phyloP scores from a whole-genome alignment of 2,329 filamentous ascomycete genomes.

The Aspergillus unguis region DNA sequence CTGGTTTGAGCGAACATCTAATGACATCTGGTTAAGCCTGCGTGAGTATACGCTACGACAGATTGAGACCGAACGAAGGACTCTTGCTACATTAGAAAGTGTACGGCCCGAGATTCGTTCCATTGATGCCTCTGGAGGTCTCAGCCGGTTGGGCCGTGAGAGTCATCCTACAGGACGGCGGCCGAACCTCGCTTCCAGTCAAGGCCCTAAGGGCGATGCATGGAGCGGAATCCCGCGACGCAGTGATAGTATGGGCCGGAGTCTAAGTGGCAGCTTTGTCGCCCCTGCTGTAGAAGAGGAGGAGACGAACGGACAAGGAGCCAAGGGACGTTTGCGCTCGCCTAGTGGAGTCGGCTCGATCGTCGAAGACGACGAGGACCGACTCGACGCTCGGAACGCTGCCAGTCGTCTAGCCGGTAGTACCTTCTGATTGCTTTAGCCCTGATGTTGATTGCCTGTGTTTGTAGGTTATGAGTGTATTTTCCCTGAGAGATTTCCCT shows the following conservation, averaged over 20 bases:
- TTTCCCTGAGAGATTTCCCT: conserved; percentile 33
- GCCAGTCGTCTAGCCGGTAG: conserved; percentile 90
- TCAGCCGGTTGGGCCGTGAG: conserved; percentile 86
- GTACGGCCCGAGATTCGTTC: conserved; percentile 89
- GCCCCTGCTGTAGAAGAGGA: conserved; percentile 63
- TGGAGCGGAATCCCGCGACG: conserved; percentile 92
- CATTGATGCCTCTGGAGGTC: conserved; percentile 85
- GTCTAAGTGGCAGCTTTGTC: conserved; percentile 69
- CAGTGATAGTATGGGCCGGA: conserved; percentile 73
- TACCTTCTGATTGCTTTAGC: conserved; percentile 65
- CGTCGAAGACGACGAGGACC: conserved; percentile 70
- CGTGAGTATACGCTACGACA: conserved; percentile 91
- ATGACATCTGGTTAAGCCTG: conserved; percentile 78
- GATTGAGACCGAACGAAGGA: conserved; percentile 91
- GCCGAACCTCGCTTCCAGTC: conserved; percentile 75
- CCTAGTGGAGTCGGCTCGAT: conserved; percentile 46
- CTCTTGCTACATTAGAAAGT: conserved; percentile 86
- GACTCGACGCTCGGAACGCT: conserved; percentile 91
- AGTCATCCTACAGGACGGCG: conserved; percentile 73
- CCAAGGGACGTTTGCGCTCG: conserved; percentile 46
- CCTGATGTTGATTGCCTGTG: conserved; percentile 3
- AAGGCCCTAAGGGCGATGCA: conserved; percentile 95
- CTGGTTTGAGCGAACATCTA: conserved; percentile 83
- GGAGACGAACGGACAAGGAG: conserved; percentile 47
- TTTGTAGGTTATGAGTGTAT: conserved; percentile 35